A percentile compares a stretch with the other conserved stretches of the same genome.
phyloP scores from a whole-genome alignment of 78 protist species.

The Dictyostelium firmibasis region DNA sequence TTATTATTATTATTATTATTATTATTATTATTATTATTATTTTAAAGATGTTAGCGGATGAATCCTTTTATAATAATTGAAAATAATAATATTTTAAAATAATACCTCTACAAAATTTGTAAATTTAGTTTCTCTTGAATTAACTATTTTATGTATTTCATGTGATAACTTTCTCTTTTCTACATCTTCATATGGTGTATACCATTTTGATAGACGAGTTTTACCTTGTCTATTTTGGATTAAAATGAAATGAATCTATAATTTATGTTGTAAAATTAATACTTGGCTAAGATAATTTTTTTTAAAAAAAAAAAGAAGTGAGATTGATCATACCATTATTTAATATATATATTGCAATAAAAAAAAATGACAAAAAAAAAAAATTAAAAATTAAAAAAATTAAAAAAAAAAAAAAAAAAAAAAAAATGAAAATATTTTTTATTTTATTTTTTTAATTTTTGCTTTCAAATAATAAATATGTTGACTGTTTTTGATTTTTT shows the following conservation, averaged over 20 bases:
- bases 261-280: not conserved
- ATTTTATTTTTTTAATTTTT: no score
- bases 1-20: no score
- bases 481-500: no score
- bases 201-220: conserved; percentile 98
- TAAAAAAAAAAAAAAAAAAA: not conserved
- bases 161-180: conserved; percentile 92
- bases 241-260: conserved; percentile 96
- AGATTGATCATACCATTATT: not conserved
- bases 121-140: conserved; percentile 92
- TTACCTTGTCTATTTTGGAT: conserved; percentile 99
- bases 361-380: no score
- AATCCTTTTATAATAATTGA: no score
- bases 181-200: conserved; percentile 93
- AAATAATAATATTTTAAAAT: no score
- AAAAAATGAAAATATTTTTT: not conserved
- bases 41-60: no score
- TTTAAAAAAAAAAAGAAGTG: not conserved
- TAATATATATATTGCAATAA: not conserved
- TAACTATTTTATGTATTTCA: conserved; percentile 94
- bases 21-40: no score
- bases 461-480: no score
- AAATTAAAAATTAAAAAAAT: not conserved
- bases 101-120: conserved; percentile 98
- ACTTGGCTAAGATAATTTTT: not conserved